phyloP scores from a whole-genome alignment of 441 rosid species.

The Manihot esculenta region DNA sequence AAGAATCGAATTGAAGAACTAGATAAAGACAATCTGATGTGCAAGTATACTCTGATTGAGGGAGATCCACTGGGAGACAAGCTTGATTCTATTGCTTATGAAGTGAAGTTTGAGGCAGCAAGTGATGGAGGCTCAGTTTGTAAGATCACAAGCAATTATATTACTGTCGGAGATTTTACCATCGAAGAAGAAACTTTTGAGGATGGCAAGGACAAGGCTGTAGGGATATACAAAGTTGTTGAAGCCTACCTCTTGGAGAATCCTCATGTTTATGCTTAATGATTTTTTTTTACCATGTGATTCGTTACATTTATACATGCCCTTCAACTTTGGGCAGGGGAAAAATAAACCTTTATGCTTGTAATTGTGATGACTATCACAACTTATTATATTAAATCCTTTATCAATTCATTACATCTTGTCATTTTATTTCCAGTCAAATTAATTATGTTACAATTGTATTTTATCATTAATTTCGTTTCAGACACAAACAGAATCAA shows the following conservation, averaged over 20 bases:
- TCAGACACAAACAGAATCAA: too few species aligned
- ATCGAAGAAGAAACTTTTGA: conserved; percentile 30
- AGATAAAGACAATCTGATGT: conserved; percentile 29
- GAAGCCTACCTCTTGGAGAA: conserved; percentile 40
- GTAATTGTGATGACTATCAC: too few species aligned
- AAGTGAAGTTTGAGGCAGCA: conserved; percentile 35
- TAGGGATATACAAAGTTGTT: conserved; percentile 34
- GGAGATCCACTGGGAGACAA: conserved; percentile 31
- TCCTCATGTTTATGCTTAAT: conserved; percentile 26
- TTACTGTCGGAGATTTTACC: conserved; percentile 19
- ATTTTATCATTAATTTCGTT: too few species aligned
- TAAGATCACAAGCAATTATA: conserved; percentile 33
- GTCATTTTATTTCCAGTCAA: too few species aligned
- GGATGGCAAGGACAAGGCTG: conserved; percentile 29
- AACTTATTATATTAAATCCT: too few species aligned
- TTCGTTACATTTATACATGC: too few species aligned
- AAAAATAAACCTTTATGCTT: too few species aligned
- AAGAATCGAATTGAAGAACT: conserved; percentile 37
- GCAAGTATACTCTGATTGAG: conserved; percentile 39
- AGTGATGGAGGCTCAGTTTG: conserved; percentile 30
- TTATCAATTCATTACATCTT: too few species aligned
- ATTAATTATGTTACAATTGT: too few species aligned
- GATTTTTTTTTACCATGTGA: background rate
- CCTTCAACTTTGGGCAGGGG: too few species aligned
- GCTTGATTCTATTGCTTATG: conserved; percentile 36